phyloP scores from a whole-genome alignment of 2,329 filamentous ascomycete species.

The Fusarium nygamai region DNA sequence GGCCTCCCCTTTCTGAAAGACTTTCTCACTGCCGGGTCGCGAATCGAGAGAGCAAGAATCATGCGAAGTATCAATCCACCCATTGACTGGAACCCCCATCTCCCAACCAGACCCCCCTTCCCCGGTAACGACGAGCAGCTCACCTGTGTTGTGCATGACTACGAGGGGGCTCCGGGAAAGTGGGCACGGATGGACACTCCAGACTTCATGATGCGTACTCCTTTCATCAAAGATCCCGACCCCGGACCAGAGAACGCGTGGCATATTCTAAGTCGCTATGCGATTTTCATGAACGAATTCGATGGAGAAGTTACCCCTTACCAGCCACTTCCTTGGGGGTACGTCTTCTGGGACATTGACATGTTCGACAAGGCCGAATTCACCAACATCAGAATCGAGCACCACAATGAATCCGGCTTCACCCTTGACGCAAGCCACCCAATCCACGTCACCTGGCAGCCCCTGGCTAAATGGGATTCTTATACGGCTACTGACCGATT shows the following conservation, averaged over 20 bases:
- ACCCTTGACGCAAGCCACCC: background rate
- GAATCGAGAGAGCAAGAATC: background rate
- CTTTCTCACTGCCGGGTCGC: background rate
- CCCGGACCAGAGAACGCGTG: conserved; percentile 1
- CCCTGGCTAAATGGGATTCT: background rate
- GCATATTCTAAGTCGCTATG: background rate
- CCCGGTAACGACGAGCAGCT: background rate
- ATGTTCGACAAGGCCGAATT: conserved; percentile 7
- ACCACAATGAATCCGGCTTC: background rate
- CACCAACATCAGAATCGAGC: background rate
- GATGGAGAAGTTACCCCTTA: no score
- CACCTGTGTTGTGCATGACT: background rate
- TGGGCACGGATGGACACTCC: background rate
- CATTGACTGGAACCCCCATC: background rate
- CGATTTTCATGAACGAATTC: background rate
- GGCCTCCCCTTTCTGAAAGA: conserved; percentile 1
- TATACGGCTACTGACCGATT: background rate
- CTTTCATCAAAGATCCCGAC: conserved; percentile 16
- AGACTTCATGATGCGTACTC: conserved; percentile 1
- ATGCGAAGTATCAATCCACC: background rate
- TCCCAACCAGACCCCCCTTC: background rate
- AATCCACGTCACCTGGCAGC: background rate
- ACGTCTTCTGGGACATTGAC: conserved; percentile 17
- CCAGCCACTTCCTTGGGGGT: background rate
- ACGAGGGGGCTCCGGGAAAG: background rate